These are phyloP conservation scores for Didymella exigua DNA, from an alignment of 2,329 filamentous ascomycete species.

Conservation along the genomic window DNA sequence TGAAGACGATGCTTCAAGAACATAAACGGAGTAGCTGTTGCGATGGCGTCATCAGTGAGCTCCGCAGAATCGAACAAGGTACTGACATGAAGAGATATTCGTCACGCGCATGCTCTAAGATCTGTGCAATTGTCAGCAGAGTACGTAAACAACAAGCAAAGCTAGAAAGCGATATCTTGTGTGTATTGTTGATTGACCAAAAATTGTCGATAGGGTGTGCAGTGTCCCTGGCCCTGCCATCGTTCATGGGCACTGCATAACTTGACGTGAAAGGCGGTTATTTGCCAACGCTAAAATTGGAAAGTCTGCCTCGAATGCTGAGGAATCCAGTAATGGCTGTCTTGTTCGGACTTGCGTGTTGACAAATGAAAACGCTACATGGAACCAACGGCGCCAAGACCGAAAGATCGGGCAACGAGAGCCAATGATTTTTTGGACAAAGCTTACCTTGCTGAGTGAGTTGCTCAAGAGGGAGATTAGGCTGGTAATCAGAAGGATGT, in stretches of 20 bases:
- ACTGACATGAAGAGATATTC: slow-evolving; percentile 79
- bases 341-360: slow-evolving; percentile 21
- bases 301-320: slow-evolving; percentile 14
- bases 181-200: neutral
- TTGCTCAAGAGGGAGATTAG: slow-evolving; percentile 80
- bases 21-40: slow-evolving; percentile 58
- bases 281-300: neutral
- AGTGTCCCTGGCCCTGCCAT: neutral
- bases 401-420: slow-evolving; percentile 17
- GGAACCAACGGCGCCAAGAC: slow-evolving; percentile 3
- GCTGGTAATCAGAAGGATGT: slow-evolving; percentile 78
- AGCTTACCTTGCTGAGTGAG: slow-evolving; percentile 66
- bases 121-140: slow-evolving; percentile 48
- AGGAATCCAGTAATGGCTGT: slow-evolving; percentile 26
- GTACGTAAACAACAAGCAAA: neutral
- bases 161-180: neutral
- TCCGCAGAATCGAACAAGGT: neutral
- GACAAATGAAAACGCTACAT: slow-evolving; percentile 25
- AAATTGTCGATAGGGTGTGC: neutral
- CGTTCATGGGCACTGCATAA: neutral
- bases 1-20: slow-evolving; percentile 58
- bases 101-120: slow-evolving; percentile 68
- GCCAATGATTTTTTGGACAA: slow-evolving; percentile 22
- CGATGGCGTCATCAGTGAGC: slow-evolving; percentile 57
- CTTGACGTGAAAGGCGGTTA: neutral